Conservation (phyloP, 2,329 filamentous ascomycete species). For the Orbilia oligospora region DNA sequence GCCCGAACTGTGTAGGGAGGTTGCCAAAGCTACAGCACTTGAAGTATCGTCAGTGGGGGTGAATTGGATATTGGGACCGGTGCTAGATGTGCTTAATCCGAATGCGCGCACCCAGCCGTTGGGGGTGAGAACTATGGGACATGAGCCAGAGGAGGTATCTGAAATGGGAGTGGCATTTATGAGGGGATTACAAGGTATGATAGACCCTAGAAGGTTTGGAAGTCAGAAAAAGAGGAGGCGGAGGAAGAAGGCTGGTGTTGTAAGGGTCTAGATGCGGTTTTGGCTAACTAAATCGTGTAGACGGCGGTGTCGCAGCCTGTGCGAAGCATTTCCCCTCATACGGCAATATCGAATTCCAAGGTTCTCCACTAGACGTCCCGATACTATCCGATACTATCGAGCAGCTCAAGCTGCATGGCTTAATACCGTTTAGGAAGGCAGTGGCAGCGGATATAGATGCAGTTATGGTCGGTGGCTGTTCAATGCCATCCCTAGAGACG, state of each 20-base stretch:
- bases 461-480: constrained; percentile 96
- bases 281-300: constrained; percentile 65
- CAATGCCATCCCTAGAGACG: constrained; percentile 90
- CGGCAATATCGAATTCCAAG: constrained; percentile 92
- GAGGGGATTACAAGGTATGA: constrained; percentile 72
- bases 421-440: constrained; percentile 92
- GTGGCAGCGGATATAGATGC: constrained; percentile 88
- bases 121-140: constrained; percentile 89
- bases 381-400: constrained; percentile 96
- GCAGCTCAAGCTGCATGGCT: constrained; percentile 88
- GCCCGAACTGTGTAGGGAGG: constrained; percentile 85
- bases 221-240: neutral
- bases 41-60: constrained; percentile 94
- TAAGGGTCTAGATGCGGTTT: neutral
- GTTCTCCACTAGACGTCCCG: constrained; percentile 90
- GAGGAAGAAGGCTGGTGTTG: neutral
- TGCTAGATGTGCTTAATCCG: constrained; percentile 82
- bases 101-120: constrained; percentile 79
- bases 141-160: constrained; percentile 95
- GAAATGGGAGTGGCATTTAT: constrained; percentile 91
- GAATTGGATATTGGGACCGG: constrained; percentile 94
- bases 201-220: neutral
- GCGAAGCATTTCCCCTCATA: constrained; percentile 98
- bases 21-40: constrained; percentile 92
- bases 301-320: constrained; percentile 88